Evolutionary conservation across 116 monocot species (phyloP).

Genomic region (Dioscorea cayenensis): DNA sequence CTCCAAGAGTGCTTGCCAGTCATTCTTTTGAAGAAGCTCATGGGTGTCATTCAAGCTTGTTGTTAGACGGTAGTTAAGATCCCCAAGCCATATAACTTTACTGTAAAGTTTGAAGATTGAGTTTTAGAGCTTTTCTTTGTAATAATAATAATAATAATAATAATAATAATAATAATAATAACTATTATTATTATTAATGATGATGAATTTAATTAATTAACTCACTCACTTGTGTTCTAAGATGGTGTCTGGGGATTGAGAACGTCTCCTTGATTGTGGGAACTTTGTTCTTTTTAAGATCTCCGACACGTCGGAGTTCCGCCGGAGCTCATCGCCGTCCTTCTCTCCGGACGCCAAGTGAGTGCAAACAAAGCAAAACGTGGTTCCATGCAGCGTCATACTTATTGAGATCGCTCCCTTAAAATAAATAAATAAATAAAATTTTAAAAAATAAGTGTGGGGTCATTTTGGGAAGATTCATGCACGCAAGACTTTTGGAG

Average conservation of each 20-base stretch:
- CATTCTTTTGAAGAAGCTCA: conserved; percentile 34
- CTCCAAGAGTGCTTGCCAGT: conserved; percentile 55
- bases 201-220: background rate
- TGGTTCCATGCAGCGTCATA: conserved; percentile 43
- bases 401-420: conserved; percentile 74
- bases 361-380: conserved; percentile 71
- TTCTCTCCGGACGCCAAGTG: conserved; percentile 72
- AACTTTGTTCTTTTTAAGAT: conserved; percentile 63
- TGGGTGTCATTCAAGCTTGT: conserved; percentile 23
- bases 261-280: conserved; percentile 7
- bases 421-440: too few species aligned
- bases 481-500: too few species aligned
- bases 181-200: too few species aligned
- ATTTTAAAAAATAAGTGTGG: too few species aligned
- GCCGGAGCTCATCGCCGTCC: conserved; percentile 52
- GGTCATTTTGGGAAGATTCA: too few species aligned
- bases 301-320: conserved; percentile 60
- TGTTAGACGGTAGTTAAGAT: conserved; percentile 61
- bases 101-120: conserved; percentile 19
- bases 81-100: conserved; percentile 73
- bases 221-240: conserved; percentile 37
- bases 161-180: too few species aligned
- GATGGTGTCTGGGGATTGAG: conserved; percentile 24
- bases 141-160: too few species aligned
- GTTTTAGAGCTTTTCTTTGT: too few species aligned